Evolutionary conservation across 192 early-diverging fungal species (phyloP).

Genomic region (Lunasporangiospora selenospora): DNA sequence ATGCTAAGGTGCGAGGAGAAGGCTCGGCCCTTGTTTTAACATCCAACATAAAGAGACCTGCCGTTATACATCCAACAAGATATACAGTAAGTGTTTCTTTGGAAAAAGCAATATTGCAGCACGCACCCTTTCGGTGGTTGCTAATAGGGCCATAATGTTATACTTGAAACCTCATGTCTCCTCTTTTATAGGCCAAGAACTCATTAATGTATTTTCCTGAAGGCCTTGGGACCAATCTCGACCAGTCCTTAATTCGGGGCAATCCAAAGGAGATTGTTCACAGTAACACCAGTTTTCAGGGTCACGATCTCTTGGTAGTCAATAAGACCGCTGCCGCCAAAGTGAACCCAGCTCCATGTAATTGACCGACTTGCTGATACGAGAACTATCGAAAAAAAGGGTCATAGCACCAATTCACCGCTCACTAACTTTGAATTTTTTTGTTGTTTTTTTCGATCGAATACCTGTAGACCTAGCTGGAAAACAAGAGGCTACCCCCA

Average conservation of each 20-base stretch:
- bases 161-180: neutral
- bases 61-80: too few species aligned
- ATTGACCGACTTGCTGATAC: neutral
- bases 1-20: conserved; percentile 15
- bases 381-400: too few species aligned
- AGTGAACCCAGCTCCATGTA: conserved; percentile 26
- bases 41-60: too few species aligned
- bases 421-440: neutral
- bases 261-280: conserved; percentile 69
- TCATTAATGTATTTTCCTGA: conserved; percentile 79
- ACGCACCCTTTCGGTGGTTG: too few species aligned
- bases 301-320: conserved; percentile 31
- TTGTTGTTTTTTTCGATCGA: neutral
- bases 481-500: conserved; percentile 62
- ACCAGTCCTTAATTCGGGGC: conserved; percentile 46
- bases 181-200: conserved; percentile 60
- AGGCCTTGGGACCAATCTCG: conserved; percentile 48
- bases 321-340: conserved; percentile 33
- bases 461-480: conserved; percentile 53
- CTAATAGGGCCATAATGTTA: too few species aligned
- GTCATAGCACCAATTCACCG: neutral
- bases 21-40: too few species aligned
- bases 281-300: conserved; percentile 64
- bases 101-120: too few species aligned
- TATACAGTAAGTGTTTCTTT: too few species aligned